phyloP scores from a whole-genome alignment of 768 basidiomycete genomes.

The Boletus eberwhitei region DNA sequence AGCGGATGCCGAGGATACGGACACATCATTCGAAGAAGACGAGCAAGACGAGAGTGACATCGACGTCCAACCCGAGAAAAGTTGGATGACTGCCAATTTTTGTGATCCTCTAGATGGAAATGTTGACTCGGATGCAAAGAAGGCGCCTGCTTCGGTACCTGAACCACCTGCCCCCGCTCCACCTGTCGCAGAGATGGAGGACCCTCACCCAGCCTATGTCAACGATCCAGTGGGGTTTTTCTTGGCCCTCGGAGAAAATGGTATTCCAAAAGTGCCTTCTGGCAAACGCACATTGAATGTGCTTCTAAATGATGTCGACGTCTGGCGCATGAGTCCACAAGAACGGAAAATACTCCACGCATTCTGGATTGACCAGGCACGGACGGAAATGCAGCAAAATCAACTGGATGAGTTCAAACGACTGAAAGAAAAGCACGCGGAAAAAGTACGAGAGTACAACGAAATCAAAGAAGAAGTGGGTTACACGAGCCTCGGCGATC shows the following conservation, averaged over 20 bases:
- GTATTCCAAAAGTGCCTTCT: conserved; percentile 38
- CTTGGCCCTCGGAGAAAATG: conserved; percentile 31
- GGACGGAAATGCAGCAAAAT: conserved; percentile 27
- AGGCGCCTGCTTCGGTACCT: background rate
- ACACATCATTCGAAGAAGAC: background rate
- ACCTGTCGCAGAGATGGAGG: background rate
- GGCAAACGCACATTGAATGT: conserved; percentile 35
- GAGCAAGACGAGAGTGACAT: conserved; percentile 8
- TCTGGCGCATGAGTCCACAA: conserved; percentile 52
- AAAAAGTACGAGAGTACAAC: conserved; percentile 35
- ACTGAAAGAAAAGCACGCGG: conserved; percentile 39
- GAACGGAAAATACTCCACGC: conserved; percentile 47
- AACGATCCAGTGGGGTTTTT: conserved; percentile 36
- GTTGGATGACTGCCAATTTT: conserved; percentile 25
- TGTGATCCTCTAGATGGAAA: background rate
- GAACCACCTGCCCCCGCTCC: background rate
- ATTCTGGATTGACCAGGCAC: conserved; percentile 47
- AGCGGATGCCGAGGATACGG: background rate
- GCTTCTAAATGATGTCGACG: conserved; percentile 34
- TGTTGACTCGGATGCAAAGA: background rate
- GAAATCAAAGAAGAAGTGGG: conserved; percentile 55
- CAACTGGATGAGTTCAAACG: conserved; percentile 42
- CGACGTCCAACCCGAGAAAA: conserved; percentile 24
- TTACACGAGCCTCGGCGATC: background rate
- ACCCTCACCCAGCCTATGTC: conserved; percentile 17